Conservation (phyloP, 2,329 filamentous ascomycete species). For the Xylaria digitata region DNA sequence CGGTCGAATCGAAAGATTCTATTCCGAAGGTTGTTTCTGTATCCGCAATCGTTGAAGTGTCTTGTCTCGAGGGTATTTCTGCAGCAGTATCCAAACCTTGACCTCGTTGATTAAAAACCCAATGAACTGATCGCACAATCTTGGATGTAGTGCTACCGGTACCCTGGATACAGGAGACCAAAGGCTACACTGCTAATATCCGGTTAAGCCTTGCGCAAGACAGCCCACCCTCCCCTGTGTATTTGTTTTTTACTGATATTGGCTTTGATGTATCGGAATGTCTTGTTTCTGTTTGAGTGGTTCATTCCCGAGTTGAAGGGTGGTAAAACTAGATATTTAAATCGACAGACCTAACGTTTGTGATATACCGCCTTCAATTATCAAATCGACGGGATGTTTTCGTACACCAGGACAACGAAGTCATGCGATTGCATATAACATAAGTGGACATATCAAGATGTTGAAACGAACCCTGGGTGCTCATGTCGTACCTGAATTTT, state of each 20-base stretch:
- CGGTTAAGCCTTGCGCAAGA: conserved; percentile 5
- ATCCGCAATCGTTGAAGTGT: not conserved
- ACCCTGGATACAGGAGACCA: not conserved
- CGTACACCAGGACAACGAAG: conserved; percentile 1
- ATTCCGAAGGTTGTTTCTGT: not conserved
- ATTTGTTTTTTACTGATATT: not conserved
- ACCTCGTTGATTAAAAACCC: not conserved
- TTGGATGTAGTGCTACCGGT: conserved; percentile 11
- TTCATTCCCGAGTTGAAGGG: not conserved
- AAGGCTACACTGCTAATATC: conserved; percentile 8
- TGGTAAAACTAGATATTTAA: not conserved
- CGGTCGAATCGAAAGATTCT: not conserved
- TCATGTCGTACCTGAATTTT: not conserved
- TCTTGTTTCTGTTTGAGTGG: conserved; percentile 11
- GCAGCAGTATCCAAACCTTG: not conserved
- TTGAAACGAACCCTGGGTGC: conserved; percentile 17
- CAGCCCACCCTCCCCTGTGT: not conserved
- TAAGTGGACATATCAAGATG: not conserved
- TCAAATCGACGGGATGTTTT: conserved; percentile 1
- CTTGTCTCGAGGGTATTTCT: not conserved
- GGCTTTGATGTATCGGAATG: conserved; percentile 16
- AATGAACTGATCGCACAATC: conserved; percentile 6
- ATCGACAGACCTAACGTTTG: not conserved
- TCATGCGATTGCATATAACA: conserved; percentile 6
- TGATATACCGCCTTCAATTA: not conserved